Evolutionary conservation across 2,329 filamentous ascomycete species (phyloP).

Genomic region (Neocatenulostroma microsporum): DNA sequence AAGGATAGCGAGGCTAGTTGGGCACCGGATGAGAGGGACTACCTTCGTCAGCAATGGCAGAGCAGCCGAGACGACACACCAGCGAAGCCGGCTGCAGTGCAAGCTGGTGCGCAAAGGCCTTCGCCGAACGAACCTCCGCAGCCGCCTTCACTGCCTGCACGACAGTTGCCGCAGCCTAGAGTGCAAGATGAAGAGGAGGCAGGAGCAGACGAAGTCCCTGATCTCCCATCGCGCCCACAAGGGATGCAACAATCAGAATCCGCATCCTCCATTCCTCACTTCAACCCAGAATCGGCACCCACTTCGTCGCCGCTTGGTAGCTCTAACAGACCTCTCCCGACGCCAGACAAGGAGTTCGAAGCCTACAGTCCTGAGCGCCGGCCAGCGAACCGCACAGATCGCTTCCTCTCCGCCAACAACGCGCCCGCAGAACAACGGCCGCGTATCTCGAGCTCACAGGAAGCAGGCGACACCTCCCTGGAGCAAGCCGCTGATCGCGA

Average conservation of each 20-base stretch:
- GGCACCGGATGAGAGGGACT: slow-evolving; percentile 60
- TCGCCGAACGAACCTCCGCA: slow-evolving; percentile 17
- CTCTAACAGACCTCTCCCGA: slow-evolving; percentile 20
- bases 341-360: slow-evolving; percentile 17
- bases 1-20: slow-evolving; percentile 53
- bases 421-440: slow-evolving; percentile 40
- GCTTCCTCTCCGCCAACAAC: slow-evolving; percentile 50
- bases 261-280: slow-evolving; percentile 11
- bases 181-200: slow-evolving; percentile 1
- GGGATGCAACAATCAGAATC: slow-evolving; percentile 11
- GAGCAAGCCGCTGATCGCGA: slow-evolving; percentile 54
- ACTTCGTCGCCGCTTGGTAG: slow-evolving; percentile 15
- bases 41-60: slow-evolving; percentile 52
- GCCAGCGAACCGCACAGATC: slow-evolving; percentile 47
- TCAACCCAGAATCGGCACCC: slow-evolving; percentile 10
- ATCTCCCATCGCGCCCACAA: slow-evolving; percentile 3
- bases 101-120: slow-evolving; percentile 22
- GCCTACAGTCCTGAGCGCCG: slow-evolving; percentile 15
- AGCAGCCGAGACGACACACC: slow-evolving; percentile 24
- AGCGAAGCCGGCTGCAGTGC: slow-evolving; percentile 12
- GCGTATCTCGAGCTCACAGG: slow-evolving; percentile 34
- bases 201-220: not conserved
- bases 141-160: slow-evolving; percentile 27
- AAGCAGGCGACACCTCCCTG: slow-evolving; percentile 34
- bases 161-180: slow-evolving; percentile 43